Evolutionary conservation across 106 monocot species (phyloP).

Genomic region (Dendrobium chrysotoxum): DNA sequence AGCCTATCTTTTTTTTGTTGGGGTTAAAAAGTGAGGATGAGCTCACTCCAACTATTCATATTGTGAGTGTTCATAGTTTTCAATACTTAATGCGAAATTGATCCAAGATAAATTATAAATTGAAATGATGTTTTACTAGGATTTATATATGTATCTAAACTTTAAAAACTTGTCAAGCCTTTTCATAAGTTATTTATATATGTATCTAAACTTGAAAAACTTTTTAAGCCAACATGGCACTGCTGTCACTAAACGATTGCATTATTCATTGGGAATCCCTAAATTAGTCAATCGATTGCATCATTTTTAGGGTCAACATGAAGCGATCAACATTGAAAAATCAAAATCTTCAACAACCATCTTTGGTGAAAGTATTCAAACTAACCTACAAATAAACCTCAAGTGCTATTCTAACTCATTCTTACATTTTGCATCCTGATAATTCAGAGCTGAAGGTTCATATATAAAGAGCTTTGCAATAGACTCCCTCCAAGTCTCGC

Average conservation of each 20-base stretch:
- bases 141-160: too few species aligned
- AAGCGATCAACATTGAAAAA: background rate
- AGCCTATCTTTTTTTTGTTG: too few species aligned
- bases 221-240: background rate
- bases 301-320: background rate
- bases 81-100: too few species aligned
- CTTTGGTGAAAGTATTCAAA: background rate
- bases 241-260: background rate
- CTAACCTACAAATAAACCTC: background rate
- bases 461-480: background rate
- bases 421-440: background rate
- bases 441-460: background rate
- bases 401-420: background rate
- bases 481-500: background rate
- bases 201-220: too few species aligned
- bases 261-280: background rate
- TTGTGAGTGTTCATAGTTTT: too few species aligned
- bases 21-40: too few species aligned
- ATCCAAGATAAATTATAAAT: too few species aligned
- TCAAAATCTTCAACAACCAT: background rate
- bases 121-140: too few species aligned
- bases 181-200: too few species aligned
- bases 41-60: too few species aligned
- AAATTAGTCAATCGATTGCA: background rate
- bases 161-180: too few species aligned